Conservation (phyloP, 2,329 filamentous ascomycete genomes). For the Sarocladiaceae sp. region DNA sequence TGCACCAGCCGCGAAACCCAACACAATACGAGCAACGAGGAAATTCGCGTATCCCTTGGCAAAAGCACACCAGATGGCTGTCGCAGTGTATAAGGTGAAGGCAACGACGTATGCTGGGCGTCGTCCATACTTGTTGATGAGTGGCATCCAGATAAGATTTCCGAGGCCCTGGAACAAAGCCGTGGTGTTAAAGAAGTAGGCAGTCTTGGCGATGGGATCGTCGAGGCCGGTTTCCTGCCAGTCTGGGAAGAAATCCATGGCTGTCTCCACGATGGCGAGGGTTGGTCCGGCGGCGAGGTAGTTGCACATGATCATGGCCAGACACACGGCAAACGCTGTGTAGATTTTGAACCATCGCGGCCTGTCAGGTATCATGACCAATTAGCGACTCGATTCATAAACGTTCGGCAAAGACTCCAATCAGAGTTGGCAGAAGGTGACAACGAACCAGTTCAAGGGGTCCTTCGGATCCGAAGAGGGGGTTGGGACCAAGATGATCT, state of each 20-base stretch:
- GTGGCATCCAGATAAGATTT: conserved; percentile 13
- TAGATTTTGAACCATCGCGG: neutral
- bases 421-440: too few relatives aligned
- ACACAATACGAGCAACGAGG: neutral
- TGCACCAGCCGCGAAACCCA: neutral
- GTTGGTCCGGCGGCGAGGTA: neutral
- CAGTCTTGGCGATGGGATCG: neutral
- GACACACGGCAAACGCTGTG: neutral
- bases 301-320: conserved; percentile 4
- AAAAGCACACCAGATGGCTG: neutral
- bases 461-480: conserved; percentile 1
- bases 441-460: neutral
- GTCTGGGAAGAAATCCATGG: neutral
- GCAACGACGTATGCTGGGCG: conserved; percentile 35
- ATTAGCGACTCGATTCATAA: neutral
- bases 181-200: neutral
- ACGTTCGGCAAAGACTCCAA: neutral
- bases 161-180: conserved; percentile 1
- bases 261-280: neutral
- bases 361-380: neutral
- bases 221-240: neutral
- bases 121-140: conserved; percentile 53
- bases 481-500: neutral
- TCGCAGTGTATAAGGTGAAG: neutral
- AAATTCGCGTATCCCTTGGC: conserved; percentile 1